Percentiles rank a stretch among this genome's conserved stretches.
Conservation (phyloP, 495 filamentous ascomycete species). For the Xylaria sp. region DNA sequence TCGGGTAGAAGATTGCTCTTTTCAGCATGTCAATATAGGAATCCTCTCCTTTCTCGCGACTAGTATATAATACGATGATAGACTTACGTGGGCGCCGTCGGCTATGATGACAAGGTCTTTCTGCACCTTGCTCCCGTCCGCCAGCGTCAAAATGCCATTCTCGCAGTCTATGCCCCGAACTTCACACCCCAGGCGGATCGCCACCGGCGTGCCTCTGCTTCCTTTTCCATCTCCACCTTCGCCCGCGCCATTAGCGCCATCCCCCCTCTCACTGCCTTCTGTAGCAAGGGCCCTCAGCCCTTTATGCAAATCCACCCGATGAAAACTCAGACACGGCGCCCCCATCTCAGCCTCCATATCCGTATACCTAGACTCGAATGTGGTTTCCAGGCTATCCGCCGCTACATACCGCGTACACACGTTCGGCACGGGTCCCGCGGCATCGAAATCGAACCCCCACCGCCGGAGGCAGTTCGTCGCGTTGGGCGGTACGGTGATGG, state of each 20-base stretch:
- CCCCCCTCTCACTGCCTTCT: conserved; percentile 18
- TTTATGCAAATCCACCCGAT: conserved; percentile 64
- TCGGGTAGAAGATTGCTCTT: conserved; percentile 44
- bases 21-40: neutral
- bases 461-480: conserved; percentile 51
- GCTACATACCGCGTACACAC: conserved; percentile 39
- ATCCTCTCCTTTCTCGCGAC: neutral
- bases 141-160: conserved; percentile 28
- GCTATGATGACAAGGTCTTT: conserved; percentile 41
- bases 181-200: conserved; percentile 41
- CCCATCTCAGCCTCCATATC: conserved; percentile 42
- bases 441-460: conserved; percentile 53
- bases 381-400: conserved; percentile 37
- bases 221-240: conserved; percentile 23
- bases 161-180: conserved; percentile 38
- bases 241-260: neutral
- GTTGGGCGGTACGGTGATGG: conserved; percentile 60
- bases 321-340: conserved; percentile 44
- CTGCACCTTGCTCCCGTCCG: conserved; percentile 28
- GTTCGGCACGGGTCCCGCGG: conserved; percentile 41
- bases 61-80: no score
- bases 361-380: conserved; percentile 37
- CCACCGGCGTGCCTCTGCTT: conserved; percentile 38
- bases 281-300: conserved; percentile 53
- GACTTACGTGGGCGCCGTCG: conserved; percentile 42